Percentiles rank a stretch among this genome's conserved stretches.
These are phyloP conservation scores for Sequoiadendron giganteum DNA, from an alignment of 75 land plant genomes.

Conservation along the genomic window DNA sequence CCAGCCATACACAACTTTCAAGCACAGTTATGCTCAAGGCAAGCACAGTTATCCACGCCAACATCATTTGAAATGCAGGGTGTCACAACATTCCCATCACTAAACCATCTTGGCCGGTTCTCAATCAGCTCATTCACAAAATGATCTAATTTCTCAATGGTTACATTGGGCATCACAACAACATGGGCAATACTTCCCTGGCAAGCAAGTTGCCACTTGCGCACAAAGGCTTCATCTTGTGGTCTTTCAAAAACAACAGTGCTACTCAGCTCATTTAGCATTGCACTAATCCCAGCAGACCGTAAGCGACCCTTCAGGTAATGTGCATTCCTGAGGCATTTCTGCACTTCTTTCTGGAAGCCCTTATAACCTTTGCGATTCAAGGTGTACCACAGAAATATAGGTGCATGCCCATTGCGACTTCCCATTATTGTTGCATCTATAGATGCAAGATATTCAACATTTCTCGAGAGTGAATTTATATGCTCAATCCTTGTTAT, in stretches of 20 bases:
- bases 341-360: constrained; percentile 97
- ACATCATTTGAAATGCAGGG: constrained; percentile 79
- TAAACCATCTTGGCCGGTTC: constrained; percentile 59
- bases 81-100: constrained; percentile 47
- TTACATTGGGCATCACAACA: constrained; percentile 97
- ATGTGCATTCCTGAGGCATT: constrained; percentile 93
- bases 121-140: constrained; percentile 74
- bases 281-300: constrained; percentile 77
- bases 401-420: constrained; percentile 97
- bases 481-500: constrained; percentile 90
- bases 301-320: constrained; percentile 74
- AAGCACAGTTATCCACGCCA: constrained; percentile 77
- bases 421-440: constrained; percentile 99
- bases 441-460: constrained; percentile 93
- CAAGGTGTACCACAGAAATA: constrained; percentile 97
- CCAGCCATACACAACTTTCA: background rate
- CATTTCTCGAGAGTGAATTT: constrained; percentile 82
- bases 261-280: constrained; percentile 99
- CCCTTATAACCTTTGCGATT: constrained; percentile 95
- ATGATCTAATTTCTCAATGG: constrained; percentile 75
- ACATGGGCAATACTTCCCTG: constrained; percentile 97
- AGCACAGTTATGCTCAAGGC: constrained; percentile 40
- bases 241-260: constrained; percentile 99
- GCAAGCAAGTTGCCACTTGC: constrained; percentile 95
- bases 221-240: constrained; percentile 79